phyloP scores from a whole-genome alignment of 768 basidiomycete genomes.

The Cyclocybe aegerita region DNA sequence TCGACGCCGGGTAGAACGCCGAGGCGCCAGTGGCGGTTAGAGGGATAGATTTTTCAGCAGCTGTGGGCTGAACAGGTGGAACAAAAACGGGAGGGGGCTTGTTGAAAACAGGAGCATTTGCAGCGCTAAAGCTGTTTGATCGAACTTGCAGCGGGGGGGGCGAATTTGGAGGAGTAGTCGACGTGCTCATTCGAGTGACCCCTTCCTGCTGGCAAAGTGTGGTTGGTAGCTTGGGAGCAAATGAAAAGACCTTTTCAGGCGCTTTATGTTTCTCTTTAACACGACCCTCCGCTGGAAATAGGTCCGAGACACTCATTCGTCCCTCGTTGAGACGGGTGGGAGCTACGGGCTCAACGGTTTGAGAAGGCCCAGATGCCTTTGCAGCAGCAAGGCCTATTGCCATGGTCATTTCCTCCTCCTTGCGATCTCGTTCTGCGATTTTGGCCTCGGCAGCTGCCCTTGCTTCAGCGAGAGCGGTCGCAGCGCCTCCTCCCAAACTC shows the following conservation, averaged over 20 bases:
- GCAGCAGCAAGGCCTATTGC: conserved; percentile 10
- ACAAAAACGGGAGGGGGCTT: conserved; percentile 54
- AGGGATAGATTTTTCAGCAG: conserved; percentile 14
- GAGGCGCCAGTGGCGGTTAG: conserved; percentile 11
- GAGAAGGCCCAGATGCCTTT: conserved; percentile 1
- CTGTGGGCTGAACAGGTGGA: conserved; percentile 32
- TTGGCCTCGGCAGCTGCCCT: conserved; percentile 66
- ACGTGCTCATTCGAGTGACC: conserved; percentile 29
- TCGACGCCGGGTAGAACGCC: conserved; percentile 17
- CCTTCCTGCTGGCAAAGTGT: conserved; percentile 5
- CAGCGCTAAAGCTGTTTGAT: conserved; percentile 28
- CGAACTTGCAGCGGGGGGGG: conserved; percentile 39
- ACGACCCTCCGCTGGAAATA: conserved; percentile 41
- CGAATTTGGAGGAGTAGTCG: conserved; percentile 60
- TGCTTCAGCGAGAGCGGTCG: conserved; percentile 65
- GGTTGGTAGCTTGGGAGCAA: conserved; percentile 11
- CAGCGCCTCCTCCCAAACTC: conserved; percentile 56
- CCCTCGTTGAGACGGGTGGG: conserved; percentile 22
- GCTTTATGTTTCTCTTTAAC: conserved; percentile 33
- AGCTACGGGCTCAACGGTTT: conserved; percentile 6
- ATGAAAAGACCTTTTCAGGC: conserved; percentile 24
- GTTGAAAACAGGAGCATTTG: conserved; percentile 56
- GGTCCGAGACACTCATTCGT: conserved; percentile 60
- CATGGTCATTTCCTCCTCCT: conserved; percentile 37
- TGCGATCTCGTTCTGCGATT: conserved; percentile 62